Evolutionary conservation across 2,329 filamentous ascomycete genomes (phyloP).

Genomic region (Nemania sp.): DNA sequence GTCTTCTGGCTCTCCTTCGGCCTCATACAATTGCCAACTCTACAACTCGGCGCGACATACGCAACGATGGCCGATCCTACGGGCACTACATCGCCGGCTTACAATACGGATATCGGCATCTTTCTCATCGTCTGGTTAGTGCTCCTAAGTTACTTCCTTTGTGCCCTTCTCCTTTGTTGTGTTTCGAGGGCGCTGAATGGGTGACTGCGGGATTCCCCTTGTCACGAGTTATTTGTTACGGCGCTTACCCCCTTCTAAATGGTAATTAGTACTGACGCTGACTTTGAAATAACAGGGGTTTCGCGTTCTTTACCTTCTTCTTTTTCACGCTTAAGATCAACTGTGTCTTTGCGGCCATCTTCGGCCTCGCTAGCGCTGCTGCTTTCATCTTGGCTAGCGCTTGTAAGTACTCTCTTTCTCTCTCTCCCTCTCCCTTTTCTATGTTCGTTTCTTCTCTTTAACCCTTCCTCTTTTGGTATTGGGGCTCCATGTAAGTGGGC

Average conservation of each 20-base stretch:
- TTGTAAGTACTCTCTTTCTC: constrained; percentile 42
- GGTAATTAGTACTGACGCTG: neutral
- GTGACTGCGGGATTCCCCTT: neutral
- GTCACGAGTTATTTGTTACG: too few species aligned
- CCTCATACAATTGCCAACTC: constrained; percentile 62
- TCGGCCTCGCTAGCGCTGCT: constrained; percentile 59
- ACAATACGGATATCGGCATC: constrained; percentile 62
- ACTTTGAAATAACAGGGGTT: constrained; percentile 49
- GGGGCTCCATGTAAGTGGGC: neutral
- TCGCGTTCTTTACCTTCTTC: constrained; percentile 64
- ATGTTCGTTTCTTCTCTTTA: neutral
- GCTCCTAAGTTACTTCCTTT: neutral
- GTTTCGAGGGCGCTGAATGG: neutral
- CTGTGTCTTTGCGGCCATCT: constrained; percentile 62
- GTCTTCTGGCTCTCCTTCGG: constrained; percentile 65
- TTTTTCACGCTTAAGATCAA: constrained; percentile 65
- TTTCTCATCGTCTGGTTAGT: constrained; percentile 61
- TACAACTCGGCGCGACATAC: constrained; percentile 60
- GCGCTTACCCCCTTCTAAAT: too few species aligned
- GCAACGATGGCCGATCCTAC: constrained; percentile 57
- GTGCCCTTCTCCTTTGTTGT: neutral
- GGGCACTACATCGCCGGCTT: constrained; percentile 57
- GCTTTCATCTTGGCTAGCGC: constrained; percentile 61
- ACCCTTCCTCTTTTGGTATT: neutral
- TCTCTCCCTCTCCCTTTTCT: neutral